Base-by-base conservation (phyloP, 169 alveolate genomes). In the Eimeria acervulina region DNA sequence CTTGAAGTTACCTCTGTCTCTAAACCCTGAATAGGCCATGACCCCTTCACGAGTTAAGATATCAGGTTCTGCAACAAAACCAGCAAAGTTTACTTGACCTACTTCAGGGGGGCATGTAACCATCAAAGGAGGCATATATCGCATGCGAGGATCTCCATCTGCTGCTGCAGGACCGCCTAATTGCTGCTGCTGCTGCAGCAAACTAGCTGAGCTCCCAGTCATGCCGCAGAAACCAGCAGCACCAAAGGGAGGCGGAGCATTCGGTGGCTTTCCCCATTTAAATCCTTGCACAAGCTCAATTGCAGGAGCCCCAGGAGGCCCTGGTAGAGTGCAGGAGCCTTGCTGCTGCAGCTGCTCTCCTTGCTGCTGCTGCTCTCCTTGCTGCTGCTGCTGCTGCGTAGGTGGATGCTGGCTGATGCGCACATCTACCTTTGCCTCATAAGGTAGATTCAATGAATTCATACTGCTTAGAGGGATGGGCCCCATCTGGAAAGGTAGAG, bases 51-150 rank as follows among this genome's bases (percentile, higher is more conserved):
- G 93, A 8, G 98, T 97, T 10, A 97, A 92, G 63, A 97, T 97
- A 68, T 97, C 98, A 15, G 98, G 98, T 40, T 97, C 97, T 1
- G 97, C 68, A 44, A 96, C 90, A 70, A 88, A 95, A 51, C 96
- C 96, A 12, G 97, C 74, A 47, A 97, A 97, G n/a, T 96, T 93
- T 59, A 97, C 98, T 28, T 90, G 76, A 36, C 98, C 98, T 28
- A 97, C 97, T 74, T 97, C 97, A 10, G 98, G 98, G n/a, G 98
- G 98, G 63, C 97, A 97, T 6, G 98, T 97, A 78, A 97, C 78
- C 97, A 97, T 97, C 44, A 97, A 87, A 17, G 98, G 97, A 10
- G 98, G 98, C 90, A 97, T 81, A 84, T 81, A 68, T 63, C 33
- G 68, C 90, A 52, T 95, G 52, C 90, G 93, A 12, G 95, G 95